Evolutionary conservation across 2,329 filamentous ascomycete genomes (phyloP), one percentile per base, ranked within the genome.

Genomic region (Aspergillus hiratsukae): DNA sequence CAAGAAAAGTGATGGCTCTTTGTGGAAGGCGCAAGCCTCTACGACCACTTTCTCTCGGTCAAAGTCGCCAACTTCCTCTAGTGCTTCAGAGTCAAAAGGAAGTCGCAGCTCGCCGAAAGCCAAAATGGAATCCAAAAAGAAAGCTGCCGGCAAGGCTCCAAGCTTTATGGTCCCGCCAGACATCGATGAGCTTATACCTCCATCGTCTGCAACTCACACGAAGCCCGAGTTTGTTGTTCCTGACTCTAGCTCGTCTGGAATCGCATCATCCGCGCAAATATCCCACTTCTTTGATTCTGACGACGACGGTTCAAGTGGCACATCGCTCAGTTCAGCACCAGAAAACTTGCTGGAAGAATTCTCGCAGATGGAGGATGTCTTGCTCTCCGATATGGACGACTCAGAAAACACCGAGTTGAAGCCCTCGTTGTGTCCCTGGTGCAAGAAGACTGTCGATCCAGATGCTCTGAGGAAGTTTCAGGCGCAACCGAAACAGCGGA

Each of bases 351-450:
- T 60, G 6, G 53, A 66, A 11, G 57, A 64, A 14, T 54, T 66
- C 8, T 57, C 60, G 14, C 53, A 59, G 8, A 48, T 58, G 25
- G 62, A 66, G 17, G 57, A 58, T 25, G 49, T 53, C 8, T 54
- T 59, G 25, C 28, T 61, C n/a, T 52, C 60, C 49, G 45, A 58
- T 4, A 45, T 52, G 45, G 41, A 57, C 4, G 50, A 58, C 2
- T 40, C 40, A 29, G 55, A 62, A 53, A 9, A 51, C 46, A 21
- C 60, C 29, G 51, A 52, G 46, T 19, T 56, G 17, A 51, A 55
- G 14, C 28, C 52, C n/a, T 66, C 78, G 10, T 63, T 76, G 23
- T 93, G 89, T 66, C 86, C 88, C 1, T 83, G 90, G 75, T 93
- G 89, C 68, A 80, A 83, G 14, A 76, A 82, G 46, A 65, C 76